Evolutionary conservation across 495 filamentous ascomycete genomes (phyloP), one percentile per base, ranked within the genome.

Genomic region (Podospora bellae-mahoneyi): DNA sequence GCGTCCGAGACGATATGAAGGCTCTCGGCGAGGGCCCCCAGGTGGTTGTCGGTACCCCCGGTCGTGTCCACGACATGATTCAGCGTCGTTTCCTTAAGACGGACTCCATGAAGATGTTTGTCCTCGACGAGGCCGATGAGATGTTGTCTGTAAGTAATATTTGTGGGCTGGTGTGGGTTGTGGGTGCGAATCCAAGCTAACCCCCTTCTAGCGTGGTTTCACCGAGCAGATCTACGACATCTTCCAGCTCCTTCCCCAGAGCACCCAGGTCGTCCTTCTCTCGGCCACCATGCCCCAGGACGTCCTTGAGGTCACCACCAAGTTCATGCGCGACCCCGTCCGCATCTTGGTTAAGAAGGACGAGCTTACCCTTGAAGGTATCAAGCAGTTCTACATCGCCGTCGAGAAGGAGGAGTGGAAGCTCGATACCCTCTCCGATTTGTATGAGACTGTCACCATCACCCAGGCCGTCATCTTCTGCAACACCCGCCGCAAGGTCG

Each of bases 401-500:
- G 94, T 98, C 32, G 95, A 99, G 82, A 98, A 97, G 82, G 95
- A 99, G 78, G 95, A 98, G 74, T 99, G 95, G 95, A 99, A 99
- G 76, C 93, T 99, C 71, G 95, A 99, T 76, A 99, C 95, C n/a
- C 88, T 99, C 9, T 98, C 92, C 76, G 95, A 99, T 84, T 90
- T 99, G 28, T 99, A 99, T 85, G 95, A 99, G 77, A 99, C 95
- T 6, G 82, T 99, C 69, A 99, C 95, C 64, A 99, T 99, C 78
- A 99, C 95, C 19, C 95, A 99, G 80, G 95, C 95, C 10, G 95
- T 99, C 74, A 99, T 99, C 79, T 99, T 99, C 88, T 99, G 95
- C 86, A 99, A 99, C 83, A 99, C 95, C 16, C 90, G 95, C 74
- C 87, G 96, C 77, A 99, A 99, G 91, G 95, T 99, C 66, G 95